phyloP scores from a whole-genome alignment of 768 basidiomycete species.

The Boletus insuetus region DNA sequence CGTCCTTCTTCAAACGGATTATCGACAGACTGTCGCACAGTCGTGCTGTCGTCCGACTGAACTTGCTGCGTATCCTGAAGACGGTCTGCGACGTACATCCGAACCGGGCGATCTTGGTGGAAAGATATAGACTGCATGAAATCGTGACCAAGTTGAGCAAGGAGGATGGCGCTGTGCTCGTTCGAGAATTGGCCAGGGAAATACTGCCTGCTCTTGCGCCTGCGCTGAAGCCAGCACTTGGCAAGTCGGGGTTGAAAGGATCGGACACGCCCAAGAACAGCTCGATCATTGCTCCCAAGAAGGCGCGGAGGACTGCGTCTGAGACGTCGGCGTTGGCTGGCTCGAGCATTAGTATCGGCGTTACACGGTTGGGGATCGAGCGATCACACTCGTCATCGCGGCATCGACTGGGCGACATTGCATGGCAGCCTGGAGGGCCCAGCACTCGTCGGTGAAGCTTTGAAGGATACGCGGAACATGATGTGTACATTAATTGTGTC shows the following conservation, averaged over 20 bases:
- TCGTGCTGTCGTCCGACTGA: slow-evolving; percentile 86
- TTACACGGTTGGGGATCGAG: slow-evolving; percentile 34
- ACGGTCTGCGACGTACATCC: slow-evolving; percentile 89
- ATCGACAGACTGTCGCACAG: slow-evolving; percentile 74
- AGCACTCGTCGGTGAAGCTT: slow-evolving; percentile 26
- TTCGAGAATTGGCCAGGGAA: slow-evolving; percentile 84
- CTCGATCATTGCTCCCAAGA: slow-evolving; percentile 57
- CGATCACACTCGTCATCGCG: slow-evolving; percentile 41
- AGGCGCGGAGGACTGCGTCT: slow-evolving; percentile 65
- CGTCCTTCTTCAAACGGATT: slow-evolving; percentile 84
- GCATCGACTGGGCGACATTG: slow-evolving; percentile 60
- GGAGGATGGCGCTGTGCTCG: slow-evolving; percentile 88
- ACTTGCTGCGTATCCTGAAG: slow-evolving; percentile 80
- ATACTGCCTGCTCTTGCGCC: slow-evolving; percentile 77
- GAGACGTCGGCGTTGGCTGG: slow-evolving; percentile 49
- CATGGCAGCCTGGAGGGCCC: slow-evolving; percentile 44
- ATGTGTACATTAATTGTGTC: slow-evolving; percentile 8
- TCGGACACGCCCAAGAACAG: slow-evolving; percentile 37
- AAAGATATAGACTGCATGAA: slow-evolving; percentile 75
- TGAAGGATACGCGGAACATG: not conserved
- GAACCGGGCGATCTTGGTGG: slow-evolving; percentile 77
- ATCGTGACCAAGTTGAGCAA: slow-evolving; percentile 79
- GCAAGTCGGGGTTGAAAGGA: slow-evolving; percentile 31
- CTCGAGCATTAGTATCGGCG: slow-evolving; percentile 17
- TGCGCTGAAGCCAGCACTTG: slow-evolving; percentile 54